These are phyloP conservation scores for Echria macrotheca DNA, from an alignment of 495 filamentous ascomycete genomes.

Conservation along the genomic window DNA sequence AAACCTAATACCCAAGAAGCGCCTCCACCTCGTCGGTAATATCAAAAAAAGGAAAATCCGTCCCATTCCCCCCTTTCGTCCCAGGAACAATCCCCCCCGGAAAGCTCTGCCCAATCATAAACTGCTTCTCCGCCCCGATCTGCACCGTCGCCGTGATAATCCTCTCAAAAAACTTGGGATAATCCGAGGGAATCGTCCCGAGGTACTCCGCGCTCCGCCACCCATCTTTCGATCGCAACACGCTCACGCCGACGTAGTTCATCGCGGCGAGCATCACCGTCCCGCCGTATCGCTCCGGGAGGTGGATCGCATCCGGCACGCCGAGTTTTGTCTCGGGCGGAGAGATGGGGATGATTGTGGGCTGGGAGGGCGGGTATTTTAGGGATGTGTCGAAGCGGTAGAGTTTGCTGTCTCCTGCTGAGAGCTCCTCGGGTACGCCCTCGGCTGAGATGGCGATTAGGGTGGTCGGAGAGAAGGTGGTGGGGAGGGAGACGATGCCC, in stretches of 20 bases:
- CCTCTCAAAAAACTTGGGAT: conserved; percentile 7
- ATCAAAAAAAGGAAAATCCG: conserved; percentile 23
- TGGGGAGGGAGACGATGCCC: conserved; percentile 14
- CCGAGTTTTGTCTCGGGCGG: conserved; percentile 5
- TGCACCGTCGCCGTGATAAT: conserved; percentile 24
- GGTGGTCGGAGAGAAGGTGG: conserved; percentile 13
- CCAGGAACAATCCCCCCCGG: conserved; percentile 20
- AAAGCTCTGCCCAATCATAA: conserved; percentile 23
- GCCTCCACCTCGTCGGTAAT: conserved; percentile 10
- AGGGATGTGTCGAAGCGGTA: too few relatives aligned
- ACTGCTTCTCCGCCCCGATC: conserved; percentile 21
- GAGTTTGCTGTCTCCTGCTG: conserved; percentile 14
- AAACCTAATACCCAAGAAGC: too few relatives aligned
- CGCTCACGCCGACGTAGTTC: conserved; percentile 24
- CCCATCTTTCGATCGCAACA: conserved; percentile 26
- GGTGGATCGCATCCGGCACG: conserved; percentile 23
- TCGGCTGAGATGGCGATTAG: conserved; percentile 19
- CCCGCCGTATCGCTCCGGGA: conserved; percentile 26
- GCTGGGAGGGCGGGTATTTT: too few relatives aligned
- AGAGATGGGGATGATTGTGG: too few relatives aligned
- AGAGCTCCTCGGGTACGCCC: conserved; percentile 5
- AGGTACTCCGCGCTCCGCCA: conserved; percentile 28
- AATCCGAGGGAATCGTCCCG: conserved; percentile 22
- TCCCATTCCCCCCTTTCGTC: conserved; percentile 24
- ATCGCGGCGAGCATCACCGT: conserved; percentile 24